Conservation (phyloP, 257 asterid species). For the Solanum medicagineum region DNA sequence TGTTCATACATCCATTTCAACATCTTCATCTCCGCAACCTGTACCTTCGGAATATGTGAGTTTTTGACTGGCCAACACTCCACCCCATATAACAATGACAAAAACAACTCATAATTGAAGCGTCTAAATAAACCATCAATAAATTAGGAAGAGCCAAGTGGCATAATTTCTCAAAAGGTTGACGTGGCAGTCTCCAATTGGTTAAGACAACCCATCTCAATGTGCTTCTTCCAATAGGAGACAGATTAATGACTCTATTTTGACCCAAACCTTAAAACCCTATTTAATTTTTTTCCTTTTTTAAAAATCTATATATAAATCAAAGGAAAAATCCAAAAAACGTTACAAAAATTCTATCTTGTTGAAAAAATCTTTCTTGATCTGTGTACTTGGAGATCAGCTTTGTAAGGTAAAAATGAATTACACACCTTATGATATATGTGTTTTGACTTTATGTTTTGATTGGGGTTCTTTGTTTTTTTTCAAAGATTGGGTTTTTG, state of each 20-base stretch:
- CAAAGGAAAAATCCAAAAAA: background rate
- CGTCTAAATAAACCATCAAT: background rate
- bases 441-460: background rate
- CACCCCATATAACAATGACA: too few species aligned
- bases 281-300: background rate
- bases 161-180: background rate
- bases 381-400: background rate
- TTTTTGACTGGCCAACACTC: too few species aligned
- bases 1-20: too few species aligned
- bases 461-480: background rate
- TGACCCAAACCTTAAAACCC: background rate
- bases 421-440: background rate
- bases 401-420: background rate
- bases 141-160: background rate
- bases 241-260: background rate
- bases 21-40: too few species aligned
- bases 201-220: background rate
- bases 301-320: background rate
- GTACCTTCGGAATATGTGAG: too few species aligned
- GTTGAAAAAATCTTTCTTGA: background rate
- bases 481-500: background rate
- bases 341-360: background rate
- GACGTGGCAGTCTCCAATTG: background rate
- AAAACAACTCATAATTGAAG: too few species aligned
- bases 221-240: background rate